A percentile compares a stretch with the other conserved stretches of the same genome.
Evolutionary conservation across 2,329 filamentous ascomycete genomes (phyloP).

Genomic region (Aschersonia sp.): DNA sequence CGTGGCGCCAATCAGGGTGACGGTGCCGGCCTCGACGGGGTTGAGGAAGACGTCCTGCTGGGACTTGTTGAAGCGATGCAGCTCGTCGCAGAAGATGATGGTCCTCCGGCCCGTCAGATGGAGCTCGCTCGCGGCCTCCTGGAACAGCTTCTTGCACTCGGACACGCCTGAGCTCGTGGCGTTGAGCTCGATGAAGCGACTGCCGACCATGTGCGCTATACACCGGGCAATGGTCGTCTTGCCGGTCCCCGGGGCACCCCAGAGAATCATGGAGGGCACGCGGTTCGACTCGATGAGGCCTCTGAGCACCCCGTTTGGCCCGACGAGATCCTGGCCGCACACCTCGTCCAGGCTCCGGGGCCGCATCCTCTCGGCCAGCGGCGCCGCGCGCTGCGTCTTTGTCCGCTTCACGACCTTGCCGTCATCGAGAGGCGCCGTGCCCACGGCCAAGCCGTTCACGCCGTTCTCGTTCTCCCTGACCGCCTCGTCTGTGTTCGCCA

Average conservation of each 20-base stretch:
- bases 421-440: neutral
- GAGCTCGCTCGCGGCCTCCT: constrained; percentile 69
- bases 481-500: too few species aligned
- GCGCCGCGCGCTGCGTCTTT: constrained; percentile 59
- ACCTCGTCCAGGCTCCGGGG: constrained; percentile 74
- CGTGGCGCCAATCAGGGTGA: constrained; percentile 87
- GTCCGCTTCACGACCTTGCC: constrained; percentile 40
- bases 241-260: constrained; percentile 69
- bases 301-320: constrained; percentile 67
- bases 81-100: constrained; percentile 96
- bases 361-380: constrained; percentile 87
- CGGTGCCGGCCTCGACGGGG: constrained; percentile 78
- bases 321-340: constrained; percentile 83
- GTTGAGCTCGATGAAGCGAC: constrained; percentile 90
- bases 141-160: constrained; percentile 87
- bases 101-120: constrained; percentile 75
- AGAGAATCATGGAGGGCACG: constrained; percentile 90
- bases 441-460: too few species aligned
- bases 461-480: too few species aligned
- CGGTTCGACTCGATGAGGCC: constrained; percentile 74
- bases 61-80: constrained; percentile 78
- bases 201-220: constrained; percentile 68
- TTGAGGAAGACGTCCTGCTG: constrained; percentile 93
- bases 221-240: constrained; percentile 89
- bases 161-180: constrained; percentile 77